A percentile compares a stretch with the other conserved stretches of the same genome.
These are phyloP conservation scores for Populus tomentosa DNA, from an alignment of 441 rosid species.

Conservation along the genomic window DNA sequence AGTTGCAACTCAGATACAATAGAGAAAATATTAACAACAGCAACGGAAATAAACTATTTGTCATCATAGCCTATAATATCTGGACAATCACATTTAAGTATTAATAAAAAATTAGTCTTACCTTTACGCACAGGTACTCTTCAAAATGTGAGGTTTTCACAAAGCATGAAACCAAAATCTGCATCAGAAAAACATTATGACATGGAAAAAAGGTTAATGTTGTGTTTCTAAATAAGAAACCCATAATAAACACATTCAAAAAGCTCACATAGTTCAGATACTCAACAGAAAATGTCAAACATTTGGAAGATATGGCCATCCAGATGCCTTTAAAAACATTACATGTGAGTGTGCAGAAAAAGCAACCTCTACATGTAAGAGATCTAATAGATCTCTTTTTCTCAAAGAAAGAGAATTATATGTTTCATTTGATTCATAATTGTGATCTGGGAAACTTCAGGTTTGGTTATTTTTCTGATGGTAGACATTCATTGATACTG, in stretches of 20 bases:
- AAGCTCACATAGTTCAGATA: neutral
- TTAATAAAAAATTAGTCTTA: slow-evolving; percentile 18
- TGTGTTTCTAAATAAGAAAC: neutral
- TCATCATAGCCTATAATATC: neutral
- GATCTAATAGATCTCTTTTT: neutral
- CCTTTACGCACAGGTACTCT: slow-evolving; percentile 89
- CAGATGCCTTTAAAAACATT: neutral
- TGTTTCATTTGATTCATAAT: slow-evolving; percentile 1
- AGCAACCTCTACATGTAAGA: neutral
- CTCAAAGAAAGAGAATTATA: neutral
- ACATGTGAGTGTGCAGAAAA: neutral
- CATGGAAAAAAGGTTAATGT: slow-evolving; percentile 1
- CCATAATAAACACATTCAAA: neutral
- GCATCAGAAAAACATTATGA: slow-evolving; percentile 19
- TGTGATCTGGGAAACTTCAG: neutral
- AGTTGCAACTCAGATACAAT: neutral
- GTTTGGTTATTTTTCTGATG: neutral
- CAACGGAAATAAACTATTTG: neutral
- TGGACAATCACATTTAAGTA: neutral
- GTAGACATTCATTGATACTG: neutral
- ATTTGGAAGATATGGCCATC: neutral
- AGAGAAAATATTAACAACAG: neutral
- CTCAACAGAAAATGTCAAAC: neutral
- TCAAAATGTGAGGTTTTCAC: slow-evolving; percentile 85
- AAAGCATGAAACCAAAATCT: slow-evolving; percentile 83